Evolutionary conservation across 768 basidiomycete species (phyloP).

Genomic region (Russula dissimulans): DNA sequence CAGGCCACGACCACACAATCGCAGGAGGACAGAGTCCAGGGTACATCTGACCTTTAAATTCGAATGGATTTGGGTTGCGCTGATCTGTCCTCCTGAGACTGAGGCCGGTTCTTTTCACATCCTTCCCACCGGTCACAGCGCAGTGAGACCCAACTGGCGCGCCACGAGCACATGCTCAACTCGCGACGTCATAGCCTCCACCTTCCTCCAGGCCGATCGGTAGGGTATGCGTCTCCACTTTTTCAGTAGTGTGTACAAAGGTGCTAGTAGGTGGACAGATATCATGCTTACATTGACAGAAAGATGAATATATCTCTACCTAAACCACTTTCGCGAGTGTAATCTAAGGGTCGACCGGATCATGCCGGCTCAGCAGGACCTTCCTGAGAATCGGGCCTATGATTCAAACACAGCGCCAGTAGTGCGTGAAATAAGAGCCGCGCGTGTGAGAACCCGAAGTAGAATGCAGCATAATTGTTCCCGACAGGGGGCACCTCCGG

Average conservation of each 20-base stretch:
- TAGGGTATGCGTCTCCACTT: constrained; percentile 15
- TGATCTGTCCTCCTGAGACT: constrained; percentile 40
- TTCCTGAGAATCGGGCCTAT: constrained; percentile 55
- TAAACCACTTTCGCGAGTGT: not conserved
- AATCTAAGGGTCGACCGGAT: not conserved
- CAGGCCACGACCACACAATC: constrained; percentile 34
- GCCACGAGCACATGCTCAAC: constrained; percentile 62
- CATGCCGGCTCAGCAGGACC: constrained; percentile 29
- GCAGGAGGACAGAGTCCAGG: constrained; percentile 72
- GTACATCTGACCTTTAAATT: constrained; percentile 31
- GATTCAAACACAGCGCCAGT: constrained; percentile 59
- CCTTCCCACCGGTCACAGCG: constrained; percentile 30
- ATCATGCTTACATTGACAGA: not conserved
- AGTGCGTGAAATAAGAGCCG: constrained; percentile 53
- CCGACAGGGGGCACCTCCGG: constrained; percentile 51
- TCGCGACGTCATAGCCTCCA: constrained; percentile 26
- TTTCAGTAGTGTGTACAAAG: not conserved
- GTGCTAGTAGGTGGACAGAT: constrained; percentile 5
- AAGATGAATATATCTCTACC: not conserved
- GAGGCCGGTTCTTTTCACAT: constrained; percentile 83
- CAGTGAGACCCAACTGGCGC: constrained; percentile 49
- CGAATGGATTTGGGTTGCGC: not conserved
- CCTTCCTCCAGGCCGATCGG: constrained; percentile 6
- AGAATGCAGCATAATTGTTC: constrained; percentile 50
- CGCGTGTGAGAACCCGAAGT: constrained; percentile 55